Base-by-base conservation (phyloP, 179 eudicot genomes). In the Carnegiea gigantea region DNA sequence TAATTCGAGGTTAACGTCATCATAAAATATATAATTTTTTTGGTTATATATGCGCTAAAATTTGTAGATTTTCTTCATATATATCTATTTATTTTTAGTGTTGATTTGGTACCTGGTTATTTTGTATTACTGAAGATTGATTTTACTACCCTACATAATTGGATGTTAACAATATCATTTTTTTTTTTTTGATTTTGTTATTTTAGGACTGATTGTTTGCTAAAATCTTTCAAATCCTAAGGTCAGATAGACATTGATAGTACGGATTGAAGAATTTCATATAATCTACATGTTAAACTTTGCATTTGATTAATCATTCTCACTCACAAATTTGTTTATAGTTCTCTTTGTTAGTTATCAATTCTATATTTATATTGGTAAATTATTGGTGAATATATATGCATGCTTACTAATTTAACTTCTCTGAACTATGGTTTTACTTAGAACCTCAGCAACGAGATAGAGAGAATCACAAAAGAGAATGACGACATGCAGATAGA, bases 401-500 rank as follows among this genome's bases (percentile, higher is more conserved):
- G 8, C 18, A 17, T 51, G 57, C 13, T 51, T 51, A 17, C 18
- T 51, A 51, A 51, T 51, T 51, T 51, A 17, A 17, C 44, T 40
- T 40, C 9, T 7, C 0, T 51, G 57, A 12, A 62, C 28, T 28
- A 5, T 67, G 14, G 18, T 28, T 28, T 13, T 65, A 65, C 20
- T 65, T 89, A 93, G 97, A 86, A 91, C 79, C 90, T 92, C 9
- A 85, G 76, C 88, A 86, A 89, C 64, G 97, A 93, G 82, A 79
- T 93, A 20, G 92, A 93, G 9, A 84, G 93, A 76, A 83, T 92
- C 86, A 91, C 91, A 86, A 93, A 92, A 79, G 97, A 92, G 64
- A 93, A 93, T 86, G 95, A 92, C 71, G 85, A 84, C 54, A 85
- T 93, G 95, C 90, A 88, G 86, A 87, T 89, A 72, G 89, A 92